phyloP scores from a whole-genome alignment of 2,329 filamentous ascomycete genomes.

The Elsinoe perseae region DNA sequence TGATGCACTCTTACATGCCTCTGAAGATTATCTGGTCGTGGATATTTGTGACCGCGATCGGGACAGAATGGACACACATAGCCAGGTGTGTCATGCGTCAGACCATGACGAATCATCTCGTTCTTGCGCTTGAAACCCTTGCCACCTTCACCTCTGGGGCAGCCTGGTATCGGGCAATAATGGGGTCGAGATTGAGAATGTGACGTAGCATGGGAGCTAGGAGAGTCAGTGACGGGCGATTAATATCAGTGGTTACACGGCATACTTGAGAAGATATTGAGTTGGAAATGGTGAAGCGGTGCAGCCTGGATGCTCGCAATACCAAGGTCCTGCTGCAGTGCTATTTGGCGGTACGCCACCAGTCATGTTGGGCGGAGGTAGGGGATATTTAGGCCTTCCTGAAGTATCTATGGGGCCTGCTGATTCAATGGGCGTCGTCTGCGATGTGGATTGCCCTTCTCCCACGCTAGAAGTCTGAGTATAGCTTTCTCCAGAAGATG shows the following conservation, averaged over 20 bases:
- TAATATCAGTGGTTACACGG: background rate
- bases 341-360: background rate
- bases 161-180: constrained; percentile 53
- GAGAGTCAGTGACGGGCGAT: background rate
- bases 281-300: constrained; percentile 69
- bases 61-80: constrained; percentile 96
- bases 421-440: constrained; percentile 30
- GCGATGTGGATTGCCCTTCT: constrained; percentile 30
- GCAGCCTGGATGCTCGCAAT: constrained; percentile 58
- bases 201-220: constrained; percentile 62
- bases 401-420: constrained; percentile 18
- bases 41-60: constrained; percentile 88
- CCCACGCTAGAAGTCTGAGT: constrained; percentile 23
- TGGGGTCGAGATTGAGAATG: constrained; percentile 57
- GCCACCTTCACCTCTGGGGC: constrained; percentile 52
- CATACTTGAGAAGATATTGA: constrained; percentile 63
- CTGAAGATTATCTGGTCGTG: constrained; percentile 89
- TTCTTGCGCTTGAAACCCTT: constrained; percentile 63
- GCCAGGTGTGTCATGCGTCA: constrained; percentile 89
- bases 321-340: constrained; percentile 13
- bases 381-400: constrained; percentile 4
- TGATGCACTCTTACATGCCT: constrained; percentile 92
- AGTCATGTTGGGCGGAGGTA: constrained; percentile 23
- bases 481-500: constrained; percentile 28
- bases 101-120: constrained; percentile 66